These are phyloP conservation scores for Epithemia pelagica DNA, from an alignment of 108 stramenopile genomes.

Conservation along the genomic window DNA sequence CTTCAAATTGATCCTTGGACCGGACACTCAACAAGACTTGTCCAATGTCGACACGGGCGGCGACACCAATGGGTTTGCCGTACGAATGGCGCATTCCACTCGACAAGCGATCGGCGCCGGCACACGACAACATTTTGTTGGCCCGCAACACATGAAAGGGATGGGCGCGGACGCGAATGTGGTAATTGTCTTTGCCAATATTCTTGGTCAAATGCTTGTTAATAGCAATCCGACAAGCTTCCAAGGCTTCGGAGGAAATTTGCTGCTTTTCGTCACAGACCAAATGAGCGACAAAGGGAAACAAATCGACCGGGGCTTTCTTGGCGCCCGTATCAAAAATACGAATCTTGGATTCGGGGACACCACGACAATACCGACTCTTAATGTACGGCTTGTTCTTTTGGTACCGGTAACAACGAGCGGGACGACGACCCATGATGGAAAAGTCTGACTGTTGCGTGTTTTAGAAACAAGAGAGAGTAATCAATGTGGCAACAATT, in stretches of 20 bases:
- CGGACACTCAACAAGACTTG: conserved; percentile 95
- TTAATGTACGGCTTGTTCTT: conserved; percentile 99
- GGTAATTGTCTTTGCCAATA: conserved; percentile 98
- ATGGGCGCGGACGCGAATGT: conserved; percentile 98
- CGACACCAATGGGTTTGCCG: conserved; percentile 99
- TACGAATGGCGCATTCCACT: conserved; percentile 99
- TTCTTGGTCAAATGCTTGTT: conserved; percentile 99
- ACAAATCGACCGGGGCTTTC: conserved; percentile 96
- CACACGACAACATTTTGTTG: conserved; percentile 99
- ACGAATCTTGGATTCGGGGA: conserved; percentile 98
- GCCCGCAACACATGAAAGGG: conserved; percentile 99
- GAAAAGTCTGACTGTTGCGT: too few relatives aligned
- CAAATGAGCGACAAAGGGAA: conserved; percentile 99
- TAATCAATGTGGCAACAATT: too few relatives aligned
- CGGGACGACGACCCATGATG: conserved; percentile 93
- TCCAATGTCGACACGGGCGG: conserved; percentile 98
- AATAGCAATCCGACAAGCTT: conserved; percentile 99
- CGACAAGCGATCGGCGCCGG: conserved; percentile 99
- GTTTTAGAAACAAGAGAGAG: too few relatives aligned
- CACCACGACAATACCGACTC: conserved; percentile 99
- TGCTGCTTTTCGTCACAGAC: conserved; percentile 99
- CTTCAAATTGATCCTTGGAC: conserved; percentile 86
- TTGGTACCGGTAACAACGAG: conserved; percentile 99
- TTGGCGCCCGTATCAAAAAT: conserved; percentile 99
- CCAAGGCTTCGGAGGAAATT: conserved; percentile 98